Conservation (phyloP, 768 basidiomycete species). For the Mycena metata region DNA sequence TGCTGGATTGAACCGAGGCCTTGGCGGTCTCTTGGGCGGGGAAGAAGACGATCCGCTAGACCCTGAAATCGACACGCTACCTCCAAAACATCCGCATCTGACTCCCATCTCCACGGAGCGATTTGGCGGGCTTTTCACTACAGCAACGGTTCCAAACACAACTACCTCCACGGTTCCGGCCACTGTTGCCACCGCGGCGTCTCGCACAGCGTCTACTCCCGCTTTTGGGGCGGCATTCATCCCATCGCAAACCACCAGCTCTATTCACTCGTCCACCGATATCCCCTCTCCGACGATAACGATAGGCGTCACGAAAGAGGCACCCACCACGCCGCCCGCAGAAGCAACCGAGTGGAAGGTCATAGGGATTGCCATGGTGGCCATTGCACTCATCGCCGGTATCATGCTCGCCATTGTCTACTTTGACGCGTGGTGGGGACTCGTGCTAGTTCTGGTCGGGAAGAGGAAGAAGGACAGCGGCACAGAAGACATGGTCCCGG, state of each 20-base stretch:
- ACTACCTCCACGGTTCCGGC: constrained; percentile 10
- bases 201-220: constrained; percentile 23
- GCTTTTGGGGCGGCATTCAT: not conserved
- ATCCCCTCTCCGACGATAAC: constrained; percentile 28
- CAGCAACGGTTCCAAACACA: constrained; percentile 1
- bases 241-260: constrained; percentile 18
- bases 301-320: constrained; percentile 32
- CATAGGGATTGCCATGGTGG: constrained; percentile 75
- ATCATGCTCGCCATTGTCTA: constrained; percentile 71
- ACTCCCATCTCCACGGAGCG: constrained; percentile 5
- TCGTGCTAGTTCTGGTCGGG: constrained; percentile 65
- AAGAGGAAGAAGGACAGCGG: constrained; percentile 52
- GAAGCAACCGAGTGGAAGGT: constrained; percentile 75
- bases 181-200: constrained; percentile 15
- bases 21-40: constrained; percentile 41
- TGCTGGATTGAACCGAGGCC: constrained; percentile 28
- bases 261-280: constrained; percentile 19
- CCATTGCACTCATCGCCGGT: constrained; percentile 69
- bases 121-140: constrained; percentile 23
- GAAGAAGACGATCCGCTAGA: constrained; percentile 28
- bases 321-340: constrained; percentile 51
- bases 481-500: constrained; percentile 71
- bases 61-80: constrained; percentile 9
- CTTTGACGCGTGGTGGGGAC: constrained; percentile 80
- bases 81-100: constrained; percentile 22